Evolutionary conservation across 1,139 yeast species (phyloP).

Genomic region (Blastobotrys illinoisensis): DNA sequence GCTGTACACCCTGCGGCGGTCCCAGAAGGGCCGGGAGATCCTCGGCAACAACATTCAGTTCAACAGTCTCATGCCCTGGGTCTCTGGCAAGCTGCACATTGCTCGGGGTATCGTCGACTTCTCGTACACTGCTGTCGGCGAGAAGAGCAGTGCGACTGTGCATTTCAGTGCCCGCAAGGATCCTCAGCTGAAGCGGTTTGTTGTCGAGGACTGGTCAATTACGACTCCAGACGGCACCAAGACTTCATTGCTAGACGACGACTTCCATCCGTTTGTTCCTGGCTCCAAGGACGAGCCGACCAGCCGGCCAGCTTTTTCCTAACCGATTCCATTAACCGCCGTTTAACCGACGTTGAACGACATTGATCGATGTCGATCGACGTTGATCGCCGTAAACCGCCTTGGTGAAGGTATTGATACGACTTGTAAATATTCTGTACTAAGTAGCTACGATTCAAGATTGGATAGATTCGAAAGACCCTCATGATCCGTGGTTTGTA

Average conservation of each 20-base stretch:
- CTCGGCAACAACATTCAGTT: slow-evolving; percentile 77
- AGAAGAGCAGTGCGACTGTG: slow-evolving; percentile 29
- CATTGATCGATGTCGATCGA: too few species aligned
- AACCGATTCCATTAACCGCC: slow-evolving; percentile 1
- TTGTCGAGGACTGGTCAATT: slow-evolving; percentile 34
- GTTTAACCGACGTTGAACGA: too few species aligned
- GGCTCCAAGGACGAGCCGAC: slow-evolving; percentile 32
- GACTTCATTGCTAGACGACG: slow-evolving; percentile 32
- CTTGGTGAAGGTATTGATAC: neutral
- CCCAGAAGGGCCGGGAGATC: slow-evolving; percentile 54
- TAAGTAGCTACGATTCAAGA: neutral
- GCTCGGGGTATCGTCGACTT: slow-evolving; percentile 77
- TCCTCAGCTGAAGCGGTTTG: slow-evolving; percentile 26
- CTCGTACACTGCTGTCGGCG: slow-evolving; percentile 63
- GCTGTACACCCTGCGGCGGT: slow-evolving; percentile 75
- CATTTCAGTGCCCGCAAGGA: slow-evolving; percentile 34
- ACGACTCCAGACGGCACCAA: slow-evolving; percentile 27
- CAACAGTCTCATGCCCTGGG: slow-evolving; percentile 77
- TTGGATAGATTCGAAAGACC: too few species aligned
- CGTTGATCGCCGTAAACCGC: neutral
- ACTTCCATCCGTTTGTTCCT: slow-evolving; percentile 33
- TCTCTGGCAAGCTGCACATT: slow-evolving; percentile 76
- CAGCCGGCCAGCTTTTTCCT: slow-evolving; percentile 13
- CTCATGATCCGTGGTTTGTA: too few species aligned
- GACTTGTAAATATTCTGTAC: slow-evolving; percentile 3